Conservation (phyloP, 352 stramenopile genomes). For the Pythium dissimile region DNA sequence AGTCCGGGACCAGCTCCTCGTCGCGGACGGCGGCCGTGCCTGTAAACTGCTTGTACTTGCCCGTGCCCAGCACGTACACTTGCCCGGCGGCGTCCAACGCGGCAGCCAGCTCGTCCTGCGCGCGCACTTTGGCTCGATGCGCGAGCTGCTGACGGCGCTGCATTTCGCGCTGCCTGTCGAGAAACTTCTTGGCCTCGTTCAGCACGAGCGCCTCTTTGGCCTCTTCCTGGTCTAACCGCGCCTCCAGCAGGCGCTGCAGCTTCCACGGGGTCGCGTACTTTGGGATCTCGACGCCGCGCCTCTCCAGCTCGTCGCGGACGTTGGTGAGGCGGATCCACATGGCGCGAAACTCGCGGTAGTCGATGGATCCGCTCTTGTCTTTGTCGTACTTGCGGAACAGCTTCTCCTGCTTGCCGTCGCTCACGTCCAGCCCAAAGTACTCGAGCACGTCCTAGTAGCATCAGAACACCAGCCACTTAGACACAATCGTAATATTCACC, state of each 20-base stretch:
- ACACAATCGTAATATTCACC: not conserved
- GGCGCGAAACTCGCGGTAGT: slow-evolving; percentile 93
- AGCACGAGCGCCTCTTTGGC: slow-evolving; percentile 72
- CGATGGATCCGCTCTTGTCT: slow-evolving; percentile 88
- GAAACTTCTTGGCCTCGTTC: slow-evolving; percentile 71
- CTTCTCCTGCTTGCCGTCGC: slow-evolving; percentile 87
- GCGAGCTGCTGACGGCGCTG: slow-evolving; percentile 44
- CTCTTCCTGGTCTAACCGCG: slow-evolving; percentile 91
- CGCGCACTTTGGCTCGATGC: slow-evolving; percentile 53
- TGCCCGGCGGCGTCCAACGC: slow-evolving; percentile 90
- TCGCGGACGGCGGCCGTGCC: slow-evolving; percentile 43
- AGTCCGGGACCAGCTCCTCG: slow-evolving; percentile 60
- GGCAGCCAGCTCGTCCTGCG: slow-evolving; percentile 77
- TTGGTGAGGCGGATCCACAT: slow-evolving; percentile 88
- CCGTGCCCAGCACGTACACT: slow-evolving; percentile 91
- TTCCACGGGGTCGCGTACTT: slow-evolving; percentile 82
- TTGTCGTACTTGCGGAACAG: slow-evolving; percentile 93
- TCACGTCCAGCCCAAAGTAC: slow-evolving; percentile 88
- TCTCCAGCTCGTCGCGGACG: slow-evolving; percentile 77
- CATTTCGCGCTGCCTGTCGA: slow-evolving; percentile 71
- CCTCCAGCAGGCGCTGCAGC: slow-evolving; percentile 84
- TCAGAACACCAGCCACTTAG: not conserved
- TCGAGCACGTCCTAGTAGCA: slow-evolving; percentile 89
- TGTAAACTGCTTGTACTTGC: slow-evolving; percentile 82
- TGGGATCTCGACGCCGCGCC: slow-evolving; percentile 84